Evolutionary conservation across 306 rosid genomes (phyloP).

Genomic region (Begonia loranthoides): DNA sequence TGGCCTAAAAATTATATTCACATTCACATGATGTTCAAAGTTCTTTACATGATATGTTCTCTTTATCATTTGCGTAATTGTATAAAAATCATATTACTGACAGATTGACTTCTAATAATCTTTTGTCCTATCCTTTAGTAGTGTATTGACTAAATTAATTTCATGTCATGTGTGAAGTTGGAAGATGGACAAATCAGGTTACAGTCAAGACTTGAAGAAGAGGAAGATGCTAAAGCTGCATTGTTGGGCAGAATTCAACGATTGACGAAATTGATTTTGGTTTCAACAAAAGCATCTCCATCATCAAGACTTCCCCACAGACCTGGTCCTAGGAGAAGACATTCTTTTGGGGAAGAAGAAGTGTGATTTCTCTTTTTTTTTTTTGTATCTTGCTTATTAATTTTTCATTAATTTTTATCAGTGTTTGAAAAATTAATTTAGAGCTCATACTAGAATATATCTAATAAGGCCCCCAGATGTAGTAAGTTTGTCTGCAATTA

Average conservation of each 20-base stretch:
- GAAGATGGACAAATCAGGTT: slow-evolving; percentile 90
- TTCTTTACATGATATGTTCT: no score
- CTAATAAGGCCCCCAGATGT: no score
- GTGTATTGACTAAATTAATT: slow-evolving; percentile 5
- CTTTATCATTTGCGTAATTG: no score
- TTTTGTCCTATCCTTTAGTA: no score
- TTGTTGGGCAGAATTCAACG: slow-evolving; percentile 90
- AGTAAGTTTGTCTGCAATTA: no score
- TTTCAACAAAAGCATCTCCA: slow-evolving; percentile 70
- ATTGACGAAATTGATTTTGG: slow-evolving; percentile 91
- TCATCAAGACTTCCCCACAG: slow-evolving; percentile 60
- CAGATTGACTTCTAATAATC: no score
- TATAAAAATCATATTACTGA: no score
- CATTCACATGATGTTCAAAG: no score
- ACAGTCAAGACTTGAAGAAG: slow-evolving; percentile 95
- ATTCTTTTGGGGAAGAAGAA: slow-evolving; percentile 92
- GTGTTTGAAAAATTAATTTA: neutral
- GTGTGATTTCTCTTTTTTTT: slow-evolving; percentile 15
- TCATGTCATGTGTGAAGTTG: slow-evolving; percentile 43
- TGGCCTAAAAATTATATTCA: no score
- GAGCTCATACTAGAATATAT: neutral
- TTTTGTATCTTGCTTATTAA: no score
- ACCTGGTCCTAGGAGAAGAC: slow-evolving; percentile 69
- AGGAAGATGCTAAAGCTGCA: slow-evolving; percentile 97
- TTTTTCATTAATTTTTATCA: neutral